Evolutionary conservation across 1,284 basidiomycete genomes (phyloP).

Genomic region (Puccinia brachypodii): DNA sequence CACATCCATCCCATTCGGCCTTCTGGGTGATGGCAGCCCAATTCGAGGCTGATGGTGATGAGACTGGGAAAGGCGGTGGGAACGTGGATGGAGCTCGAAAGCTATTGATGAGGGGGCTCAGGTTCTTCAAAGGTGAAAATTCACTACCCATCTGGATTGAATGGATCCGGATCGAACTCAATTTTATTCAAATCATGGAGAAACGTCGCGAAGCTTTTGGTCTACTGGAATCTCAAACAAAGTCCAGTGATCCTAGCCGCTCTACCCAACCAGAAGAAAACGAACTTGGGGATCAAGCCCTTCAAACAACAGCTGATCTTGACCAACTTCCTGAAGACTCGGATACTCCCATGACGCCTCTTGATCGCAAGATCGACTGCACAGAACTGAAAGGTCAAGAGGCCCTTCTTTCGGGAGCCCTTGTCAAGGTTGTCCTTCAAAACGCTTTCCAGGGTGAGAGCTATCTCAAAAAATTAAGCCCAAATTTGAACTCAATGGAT

Average conservation of each 20-base stretch:
- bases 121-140: slow-evolving; percentile 52
- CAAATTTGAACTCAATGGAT: neutral
- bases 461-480: neutral
- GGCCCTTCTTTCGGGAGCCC: slow-evolving; percentile 53
- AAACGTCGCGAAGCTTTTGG: slow-evolving; percentile 52
- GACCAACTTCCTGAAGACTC: slow-evolving; percentile 37
- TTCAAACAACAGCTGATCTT: slow-evolving; percentile 46
- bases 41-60: slow-evolving; percentile 55
- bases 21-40: slow-evolving; percentile 55
- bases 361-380: slow-evolving; percentile 43
- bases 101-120: slow-evolving; percentile 54
- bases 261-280: slow-evolving; percentile 22
- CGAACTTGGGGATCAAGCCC: slow-evolving; percentile 45
- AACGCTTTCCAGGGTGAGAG: slow-evolving; percentile 52
- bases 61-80: slow-evolving; percentile 54
- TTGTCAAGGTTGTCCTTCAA: slow-evolving; percentile 53
- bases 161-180: slow-evolving; percentile 55
- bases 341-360: neutral
- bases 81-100: slow-evolving; percentile 54
- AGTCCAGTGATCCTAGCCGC: slow-evolving; percentile 8
- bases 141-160: slow-evolving; percentile 52
- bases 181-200: slow-evolving; percentile 53
- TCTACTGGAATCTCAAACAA: slow-evolving; percentile 49
- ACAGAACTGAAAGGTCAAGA: slow-evolving; percentile 51
- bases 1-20: slow-evolving; percentile 53